These are phyloP conservation scores for Dactylonectria estremocensis DNA, from an alignment of 2,329 filamentous ascomycete species.

Conservation along the genomic window DNA sequence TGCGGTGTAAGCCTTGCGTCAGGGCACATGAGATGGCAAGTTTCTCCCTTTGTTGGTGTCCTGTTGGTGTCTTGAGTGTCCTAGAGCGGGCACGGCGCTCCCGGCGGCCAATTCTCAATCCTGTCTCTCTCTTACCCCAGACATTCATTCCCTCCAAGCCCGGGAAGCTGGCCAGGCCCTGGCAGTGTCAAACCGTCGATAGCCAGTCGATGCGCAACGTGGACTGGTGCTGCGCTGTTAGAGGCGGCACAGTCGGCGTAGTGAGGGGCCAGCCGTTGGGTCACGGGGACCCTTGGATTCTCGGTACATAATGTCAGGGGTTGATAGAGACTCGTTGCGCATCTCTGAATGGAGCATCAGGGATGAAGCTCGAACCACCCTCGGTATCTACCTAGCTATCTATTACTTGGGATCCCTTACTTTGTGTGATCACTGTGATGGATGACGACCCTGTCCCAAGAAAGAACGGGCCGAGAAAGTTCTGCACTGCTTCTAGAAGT, in stretches of 20 bases:
- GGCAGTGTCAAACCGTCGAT: slow-evolving; percentile 30
- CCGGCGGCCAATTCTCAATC: slow-evolving; percentile 15
- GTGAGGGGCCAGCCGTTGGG: slow-evolving; percentile 8
- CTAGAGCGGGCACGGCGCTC: slow-evolving; percentile 6
- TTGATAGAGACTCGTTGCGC: slow-evolving; percentile 11
- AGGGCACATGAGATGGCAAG: slow-evolving; percentile 18
- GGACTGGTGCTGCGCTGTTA: slow-evolving; percentile 35
- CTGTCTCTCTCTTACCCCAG: slow-evolving; percentile 40
- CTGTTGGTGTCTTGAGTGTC: background rate
- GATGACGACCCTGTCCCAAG: background rate
- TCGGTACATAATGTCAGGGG: background rate
- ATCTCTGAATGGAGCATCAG: background rate
- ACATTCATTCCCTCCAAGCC: slow-evolving; percentile 36
- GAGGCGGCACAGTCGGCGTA: slow-evolving; percentile 27
- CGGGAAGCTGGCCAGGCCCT: slow-evolving; percentile 6
- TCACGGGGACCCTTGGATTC: slow-evolving; percentile 26
- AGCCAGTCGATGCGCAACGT: slow-evolving; percentile 49
- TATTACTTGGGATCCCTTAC: no score
- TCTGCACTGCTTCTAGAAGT: slow-evolving; percentile 17
- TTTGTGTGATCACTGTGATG: background rate
- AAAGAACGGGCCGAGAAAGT: background rate
- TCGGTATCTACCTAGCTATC: no score
- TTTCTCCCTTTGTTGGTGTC: slow-evolving; percentile 9
- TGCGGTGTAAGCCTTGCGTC: slow-evolving; percentile 38
- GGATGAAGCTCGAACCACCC: slow-evolving; percentile 3